Base-by-base conservation (phyloP, 345 rosid genomes). In the Heritiera fomes region DNA sequence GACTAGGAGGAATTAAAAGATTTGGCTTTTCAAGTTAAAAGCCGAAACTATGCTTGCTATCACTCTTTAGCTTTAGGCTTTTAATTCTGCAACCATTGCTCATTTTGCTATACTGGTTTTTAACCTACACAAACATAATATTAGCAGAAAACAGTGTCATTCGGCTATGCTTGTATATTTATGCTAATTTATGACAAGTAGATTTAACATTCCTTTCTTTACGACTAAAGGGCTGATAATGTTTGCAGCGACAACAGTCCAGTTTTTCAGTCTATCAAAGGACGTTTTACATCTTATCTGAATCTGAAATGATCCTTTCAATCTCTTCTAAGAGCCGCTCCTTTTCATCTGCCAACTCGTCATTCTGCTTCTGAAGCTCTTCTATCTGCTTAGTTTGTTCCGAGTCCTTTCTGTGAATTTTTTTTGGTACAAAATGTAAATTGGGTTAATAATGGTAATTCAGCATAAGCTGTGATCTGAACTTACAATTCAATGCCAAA, bases 351-450 rank as follows among this genome's bases (percentile, higher is more conserved):
- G 65, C 34, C 82, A 89, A 73, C 32, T 88, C 93, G 41, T 88
- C 88, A 23, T 91, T 91, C 80, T 83, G 87, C 84, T 87, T 86
- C 83, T 91, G 95, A 56, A 91, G 86, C 68, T 91, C 95, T 81
- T 91, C 89, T 75, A 91, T 90, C 83, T 88, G 93, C 84, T 90
- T 91, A 1, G 91, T 90, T 82, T 91, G 95, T 60, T 91, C 93
- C 63, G 95, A 91, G 78, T 87, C 95, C 87, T 90, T 91, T 86
- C 93, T 88, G 91, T 23, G 64, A 77, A 61, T 73, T 78, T 78
- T 11, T 4, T 47, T 47, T 9, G 52, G 1, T 47, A 66, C 34
- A 66, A 52, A 12, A 74, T 7, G n/a, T 41, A 65, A 17, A 64
- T 30, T 50, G 60, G 67, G 53, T 77, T 43, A 6, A 12, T 41